Percentiles rank a stretch among this genome's conserved stretches.
These are phyloP conservation scores for Hanseniaspora vineae DNA, from an alignment of 805 yeast genomes.

Conservation along the genomic window DNA sequence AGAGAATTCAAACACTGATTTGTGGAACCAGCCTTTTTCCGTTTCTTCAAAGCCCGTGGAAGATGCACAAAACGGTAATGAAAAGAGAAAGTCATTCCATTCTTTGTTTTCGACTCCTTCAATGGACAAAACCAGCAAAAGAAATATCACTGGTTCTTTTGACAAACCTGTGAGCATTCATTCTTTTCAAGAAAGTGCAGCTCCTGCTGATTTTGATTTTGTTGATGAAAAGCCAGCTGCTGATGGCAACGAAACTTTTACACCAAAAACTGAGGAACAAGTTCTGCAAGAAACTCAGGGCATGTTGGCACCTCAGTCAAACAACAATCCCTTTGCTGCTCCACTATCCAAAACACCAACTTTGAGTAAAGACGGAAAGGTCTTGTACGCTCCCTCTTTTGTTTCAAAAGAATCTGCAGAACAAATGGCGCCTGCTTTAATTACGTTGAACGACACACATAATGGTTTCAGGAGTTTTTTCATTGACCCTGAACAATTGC, in stretches of 20 bases:
- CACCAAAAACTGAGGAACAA: too few species aligned
- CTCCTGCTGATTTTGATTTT: too few species aligned
- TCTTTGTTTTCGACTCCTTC: constrained; percentile 9
- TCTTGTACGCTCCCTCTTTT: background rate
- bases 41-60: too few species aligned
- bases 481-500: constrained; percentile 48
- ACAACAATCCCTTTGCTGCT: too few species aligned
- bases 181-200: too few species aligned
- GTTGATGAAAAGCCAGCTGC: too few species aligned
- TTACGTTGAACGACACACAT: background rate
- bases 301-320: too few species aligned
- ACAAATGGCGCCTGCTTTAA: background rate
- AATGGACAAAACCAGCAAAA: background rate
- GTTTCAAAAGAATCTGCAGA: background rate
- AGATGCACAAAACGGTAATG: background rate
- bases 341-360: background rate
- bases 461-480: constrained; percentile 16
- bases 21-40: background rate
- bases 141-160: background rate
- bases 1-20: background rate
- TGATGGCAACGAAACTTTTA: too few species aligned
- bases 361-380: background rate
- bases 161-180: background rate
- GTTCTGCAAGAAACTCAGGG: too few species aligned
- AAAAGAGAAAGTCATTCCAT: constrained; percentile 8